Evolutionary conservation across 2,329 filamentous ascomycete genomes (phyloP), one percentile per base, ranked within the genome.

Genomic region (Microsporum canis): DNA sequence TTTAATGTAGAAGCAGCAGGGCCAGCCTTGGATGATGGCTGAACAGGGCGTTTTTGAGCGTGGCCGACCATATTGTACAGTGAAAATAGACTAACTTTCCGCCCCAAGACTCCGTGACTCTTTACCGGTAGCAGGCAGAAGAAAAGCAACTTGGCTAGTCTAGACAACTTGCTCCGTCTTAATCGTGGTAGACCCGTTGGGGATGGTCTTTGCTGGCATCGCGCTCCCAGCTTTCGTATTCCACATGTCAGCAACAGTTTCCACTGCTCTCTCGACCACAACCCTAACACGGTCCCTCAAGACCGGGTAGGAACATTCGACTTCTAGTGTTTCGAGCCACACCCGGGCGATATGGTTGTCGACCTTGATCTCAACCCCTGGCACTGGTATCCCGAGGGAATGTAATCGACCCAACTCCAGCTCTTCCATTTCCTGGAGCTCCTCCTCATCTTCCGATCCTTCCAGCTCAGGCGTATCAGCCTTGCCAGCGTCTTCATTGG

Each of bases 281-380:
- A 89, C 90, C 67, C 88, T 83, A 3, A 99, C 89, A 62, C 94
- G 81, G 72, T 95, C 92, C 55, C 85, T 85, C 69, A 96, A 83
- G 17, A 89, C 84, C 65, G 85, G 84, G 65, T 90, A 90, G 60
- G 77, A 77, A 72, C 90, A 95, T 74, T 97, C 94, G 3, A 99
- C 88, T 67, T 95, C 90, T 51, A 97, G 75, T 66, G 88, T 85
- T 79, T 97, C 94, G 43, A 99, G 78, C 91, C 92, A 97, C 5
- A 99, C 87, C 64, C 84, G 88, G 5, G 92, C 94, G 59, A 87
- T 80, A 75, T 91, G 87, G 76, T 89, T 94, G 68, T 97, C 92
- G 3, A 96, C 87, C 68, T 83, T 86, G 74, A 99, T 90, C 64
- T 87, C 84, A 14, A 99, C 80, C 0, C 92, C 94, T 0, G 94